Evolutionary conservation across 2,329 filamentous ascomycete genomes (phyloP), one percentile per base, ranked within the genome.

Genomic region (Ophiostoma novo-ulmi): DNA sequence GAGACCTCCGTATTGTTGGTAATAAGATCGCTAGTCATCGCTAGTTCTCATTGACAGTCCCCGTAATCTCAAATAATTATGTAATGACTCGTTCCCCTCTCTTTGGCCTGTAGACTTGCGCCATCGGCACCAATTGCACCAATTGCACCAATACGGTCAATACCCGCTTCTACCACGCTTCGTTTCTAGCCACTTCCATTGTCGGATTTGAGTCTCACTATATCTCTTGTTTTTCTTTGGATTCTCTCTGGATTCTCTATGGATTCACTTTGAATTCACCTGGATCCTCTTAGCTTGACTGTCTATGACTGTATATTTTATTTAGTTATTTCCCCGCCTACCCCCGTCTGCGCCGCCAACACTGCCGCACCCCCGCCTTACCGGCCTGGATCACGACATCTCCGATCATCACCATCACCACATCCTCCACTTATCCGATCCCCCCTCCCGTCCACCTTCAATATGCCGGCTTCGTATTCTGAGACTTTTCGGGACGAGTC

Each of bases 381-480:
- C 22, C 52, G 52, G n/a, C 17, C 22, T 4, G 20, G 20, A 58
- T 22, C 52, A 58, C 52, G n/a, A 26, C 52, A 58, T 58, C 8
- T 17, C n/a, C 52, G 52, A 58, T 26, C n/a, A 26, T 58, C 22
- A 10, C 22, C 8, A 58, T 31, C 52, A 58, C 26, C 52, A 26
- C n/a, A 26, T 26, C n/a, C 17, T 58, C 52, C 20, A 22, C 31
- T 4, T 5, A 22, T 10, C 36, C 63, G 17, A 14, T 63, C 35
- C 11, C 55, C 31, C 58, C 17, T 65, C 17, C 8, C n/a, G 17
- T 17, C 13, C 41, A 44, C 44, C 36, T 39, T 3, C 6, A 39
- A 7, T 17, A 69, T 71, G 70, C 70, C 68, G 10, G 68, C 68
- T 67, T 64, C 70, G 10, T 41, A 55, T 58, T 14, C 67, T 8